A percentile compares a stretch with the other conserved stretches of the same genome.
Evolutionary conservation across 768 basidiomycete species (phyloP).

Genomic region (Guyanaporus albipodus): DNA sequence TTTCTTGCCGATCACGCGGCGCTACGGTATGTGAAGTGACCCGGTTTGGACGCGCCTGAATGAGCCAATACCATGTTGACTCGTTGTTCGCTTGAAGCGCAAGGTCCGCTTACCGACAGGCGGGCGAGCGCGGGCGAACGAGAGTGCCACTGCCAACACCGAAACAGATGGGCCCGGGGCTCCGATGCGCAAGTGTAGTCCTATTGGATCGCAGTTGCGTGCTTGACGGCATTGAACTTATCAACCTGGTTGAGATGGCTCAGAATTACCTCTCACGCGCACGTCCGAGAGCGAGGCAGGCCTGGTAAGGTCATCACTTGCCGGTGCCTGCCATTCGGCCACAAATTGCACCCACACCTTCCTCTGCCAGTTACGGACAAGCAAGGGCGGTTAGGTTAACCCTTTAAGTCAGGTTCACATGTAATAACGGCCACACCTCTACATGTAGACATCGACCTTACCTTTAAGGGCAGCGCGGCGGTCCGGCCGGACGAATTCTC

Average conservation of each 20-base stretch:
- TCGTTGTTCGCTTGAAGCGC: conserved; percentile 2
- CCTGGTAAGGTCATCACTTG: conserved; percentile 2
- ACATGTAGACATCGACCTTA: neutral
- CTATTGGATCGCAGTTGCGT: neutral
- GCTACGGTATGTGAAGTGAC: conserved; percentile 4
- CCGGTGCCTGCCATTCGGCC: conserved; percentile 17
- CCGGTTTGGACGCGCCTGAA: neutral
- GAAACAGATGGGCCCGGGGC: conserved; percentile 1
- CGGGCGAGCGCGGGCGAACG: conserved; percentile 1
- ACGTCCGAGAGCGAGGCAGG: conserved; percentile 4
- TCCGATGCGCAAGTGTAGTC: conserved; percentile 19
- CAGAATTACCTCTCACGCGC: conserved; percentile 15
- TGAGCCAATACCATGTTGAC: conserved; percentile 1
- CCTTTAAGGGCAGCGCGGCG: conserved; percentile 3
- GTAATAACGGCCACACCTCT: conserved; percentile 12
- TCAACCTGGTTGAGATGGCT: conserved; percentile 1
- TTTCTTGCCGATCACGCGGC: conserved; percentile 29
- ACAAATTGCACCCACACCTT: conserved; percentile 4
- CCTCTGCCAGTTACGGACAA: conserved; percentile 6
- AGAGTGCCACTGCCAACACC: conserved; percentile 6
- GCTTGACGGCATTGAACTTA: conserved; percentile 12
- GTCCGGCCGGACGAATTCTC: conserved; percentile 12
- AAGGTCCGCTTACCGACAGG: conserved; percentile 14
- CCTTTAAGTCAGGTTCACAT: conserved; percentile 6
- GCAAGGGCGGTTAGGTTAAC: conserved; percentile 7